Percentiles rank a stretch among this genome's conserved stretches.
These are phyloP conservation scores for Gracilaria caudata DNA, from an alignment of 23 red algal genomes.

Conservation along the genomic window DNA sequence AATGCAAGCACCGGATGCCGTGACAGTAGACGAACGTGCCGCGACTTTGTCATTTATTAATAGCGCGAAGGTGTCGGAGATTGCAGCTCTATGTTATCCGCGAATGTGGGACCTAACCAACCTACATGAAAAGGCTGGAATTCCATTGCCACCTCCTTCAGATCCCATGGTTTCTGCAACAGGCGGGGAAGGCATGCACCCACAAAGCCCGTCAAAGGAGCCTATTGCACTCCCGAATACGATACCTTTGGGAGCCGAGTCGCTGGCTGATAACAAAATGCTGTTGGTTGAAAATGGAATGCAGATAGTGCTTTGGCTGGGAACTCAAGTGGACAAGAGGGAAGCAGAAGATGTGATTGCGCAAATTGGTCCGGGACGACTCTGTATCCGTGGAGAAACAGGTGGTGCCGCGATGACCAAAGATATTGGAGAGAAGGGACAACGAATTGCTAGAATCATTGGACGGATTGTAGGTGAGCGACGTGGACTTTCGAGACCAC, in stretches of 20 bases:
- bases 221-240: constrained; percentile 82
- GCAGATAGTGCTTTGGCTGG: constrained; percentile 87
- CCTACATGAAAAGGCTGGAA: constrained; percentile 65
- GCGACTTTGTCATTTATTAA: constrained; percentile 57
- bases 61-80: constrained; percentile 33
- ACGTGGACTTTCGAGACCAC: constrained; percentile 52
- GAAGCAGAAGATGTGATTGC: constrained; percentile 46
- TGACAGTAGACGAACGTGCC: constrained; percentile 71
- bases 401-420: constrained; percentile 36
- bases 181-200: not conserved
- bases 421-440: constrained; percentile 55
- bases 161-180: constrained; percentile 24
- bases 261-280: constrained; percentile 72
- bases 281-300: constrained; percentile 90
- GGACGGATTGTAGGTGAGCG: constrained; percentile 55
- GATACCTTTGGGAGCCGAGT: constrained; percentile 59
- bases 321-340: constrained; percentile 44
- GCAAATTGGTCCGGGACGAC: constrained; percentile 48
- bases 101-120: constrained; percentile 78
- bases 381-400: constrained; percentile 64
- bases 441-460: constrained; percentile 72
- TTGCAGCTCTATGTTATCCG: constrained; percentile 76
- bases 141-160: constrained; percentile 54
- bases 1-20: constrained; percentile 61
- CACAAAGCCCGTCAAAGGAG: constrained; percentile 1